Percentiles rank a stretch among this genome's conserved stretches.
phyloP scores from a whole-genome alignment of 129 eudicot genomes.

The Flaveria linearis region DNA sequence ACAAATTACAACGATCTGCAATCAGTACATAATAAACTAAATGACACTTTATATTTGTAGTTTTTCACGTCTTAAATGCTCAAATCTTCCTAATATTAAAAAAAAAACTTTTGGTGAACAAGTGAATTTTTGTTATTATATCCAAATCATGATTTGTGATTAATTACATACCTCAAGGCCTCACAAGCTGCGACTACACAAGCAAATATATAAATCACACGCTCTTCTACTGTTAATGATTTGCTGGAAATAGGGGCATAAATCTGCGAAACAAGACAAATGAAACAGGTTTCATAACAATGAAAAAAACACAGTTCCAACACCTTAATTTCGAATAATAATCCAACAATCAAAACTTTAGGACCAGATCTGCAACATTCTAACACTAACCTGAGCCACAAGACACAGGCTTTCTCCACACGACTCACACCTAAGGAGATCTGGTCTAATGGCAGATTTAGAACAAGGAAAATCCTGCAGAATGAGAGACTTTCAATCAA shows the following conservation, averaged over 20 bases:
- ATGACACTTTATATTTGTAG: not conserved
- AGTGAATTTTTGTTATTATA: not conserved
- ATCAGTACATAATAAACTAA: not conserved
- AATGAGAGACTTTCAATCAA: not conserved
- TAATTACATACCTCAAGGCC: constrained; percentile 29
- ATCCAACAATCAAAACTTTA: constrained; percentile 11
- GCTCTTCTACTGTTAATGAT: constrained; percentile 60
- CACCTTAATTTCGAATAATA: not conserved
- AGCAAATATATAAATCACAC: constrained; percentile 69
- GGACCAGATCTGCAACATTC: not conserved
- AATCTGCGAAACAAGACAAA: constrained; percentile 43
- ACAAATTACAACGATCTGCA: not conserved
- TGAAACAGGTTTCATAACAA: not conserved
- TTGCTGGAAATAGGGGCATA: constrained; percentile 77
- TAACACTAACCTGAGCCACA: constrained; percentile 68
- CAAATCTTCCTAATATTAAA: not conserved
- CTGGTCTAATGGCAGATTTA: constrained; percentile 30
- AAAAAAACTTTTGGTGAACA: not conserved
- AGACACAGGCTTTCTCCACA: constrained; percentile 61
- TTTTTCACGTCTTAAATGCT: not conserved
- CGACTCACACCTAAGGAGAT: constrained; percentile 55
- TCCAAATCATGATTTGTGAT: not conserved
- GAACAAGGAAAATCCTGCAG: constrained; percentile 84
- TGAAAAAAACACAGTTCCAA: not conserved
- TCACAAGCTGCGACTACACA: constrained; percentile 59